Evolutionary conservation across 352 stramenopile species (phyloP), one percentile per base, ranked within the genome.

Genomic region (Ochromonadaceae sp.): DNA sequence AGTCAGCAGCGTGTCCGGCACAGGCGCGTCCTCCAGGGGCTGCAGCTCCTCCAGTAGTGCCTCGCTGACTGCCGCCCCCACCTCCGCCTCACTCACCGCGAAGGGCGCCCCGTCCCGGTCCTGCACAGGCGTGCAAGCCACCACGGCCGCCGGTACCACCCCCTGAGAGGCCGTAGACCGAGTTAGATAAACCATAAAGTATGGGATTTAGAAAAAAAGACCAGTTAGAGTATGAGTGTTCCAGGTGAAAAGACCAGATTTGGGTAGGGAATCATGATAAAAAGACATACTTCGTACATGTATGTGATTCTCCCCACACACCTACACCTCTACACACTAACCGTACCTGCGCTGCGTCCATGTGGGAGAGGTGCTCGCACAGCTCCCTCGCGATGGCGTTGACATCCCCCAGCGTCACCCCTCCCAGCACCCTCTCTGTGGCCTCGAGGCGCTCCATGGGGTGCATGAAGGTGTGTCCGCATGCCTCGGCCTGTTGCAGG

Each of bases 391-490:
- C 79, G 12, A 78, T 76, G n/a, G 72, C 65, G 66, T 87, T 86
- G 0, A 86, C 79, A 46, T 86, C 74, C 49, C 42, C 39, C 25
- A 65, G 40, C 14, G n/a, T 7, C 17, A 65, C 43, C 14, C 4
- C 15, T 12, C 2, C 7, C 44, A 67, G 28, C 5, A 66, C 10
- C 14, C 7, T 12, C 17, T 66, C 30, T 1, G 35, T 39, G 3
- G 25, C 5, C 22, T 25, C 2, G 1, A 52, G 26, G 10, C 74
- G 78, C 68, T 88, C 76, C 53, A 82, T 71, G 0, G 83, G 77
- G 34, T 82, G 82, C 81, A 91, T 90, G 57, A 88, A 90, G 22
- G 79, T 83, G 70, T 91, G 82, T 7, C 78, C 82, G 65, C 85
- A 88, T 12, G 82, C 78, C 5, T 52, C 26, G 28, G 39, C 9